Conservation (phyloP, 2,329 filamentous ascomycete genomes). For the Verticillium albo-atrum region DNA sequence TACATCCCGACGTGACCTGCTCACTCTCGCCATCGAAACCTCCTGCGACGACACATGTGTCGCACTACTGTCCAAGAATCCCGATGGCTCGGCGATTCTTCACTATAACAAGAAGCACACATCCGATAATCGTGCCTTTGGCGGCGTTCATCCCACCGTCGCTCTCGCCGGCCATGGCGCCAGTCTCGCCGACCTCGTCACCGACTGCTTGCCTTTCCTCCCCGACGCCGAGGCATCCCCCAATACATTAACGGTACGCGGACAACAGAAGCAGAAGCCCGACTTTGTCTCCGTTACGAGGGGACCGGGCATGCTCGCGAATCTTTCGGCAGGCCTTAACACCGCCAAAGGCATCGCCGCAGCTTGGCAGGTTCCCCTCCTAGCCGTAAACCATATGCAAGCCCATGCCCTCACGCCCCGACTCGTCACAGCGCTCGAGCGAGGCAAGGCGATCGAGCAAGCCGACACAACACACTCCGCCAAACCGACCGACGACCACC, state of each 20-base stretch:
- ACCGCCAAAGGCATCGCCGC: constrained; percentile 82
- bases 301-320: constrained; percentile 82
- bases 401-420: constrained; percentile 88
- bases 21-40: constrained; percentile 72
- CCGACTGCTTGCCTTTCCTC: constrained; percentile 55
- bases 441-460: constrained; percentile 3
- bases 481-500: constrained; percentile 21
- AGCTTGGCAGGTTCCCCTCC: constrained; percentile 76
- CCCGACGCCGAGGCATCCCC: constrained; percentile 17
- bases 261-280: constrained; percentile 41
- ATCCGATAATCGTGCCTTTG: constrained; percentile 68
- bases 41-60: constrained; percentile 94
- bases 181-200: constrained; percentile 64
- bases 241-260: constrained; percentile 8
- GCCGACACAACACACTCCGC: not conserved
- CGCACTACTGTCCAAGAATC: constrained; percentile 64
- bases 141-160: constrained; percentile 75
- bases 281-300: constrained; percentile 88
- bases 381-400: constrained; percentile 96
- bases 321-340: constrained; percentile 73
- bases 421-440: constrained; percentile 60
- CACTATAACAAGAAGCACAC: constrained; percentile 80
- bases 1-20: constrained; percentile 26
- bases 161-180: constrained; percentile 73
- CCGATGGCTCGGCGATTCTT: constrained; percentile 43